Conservation (phyloP, 495 filamentous ascomycete genomes). For the Glarea lozoyensis region DNA sequence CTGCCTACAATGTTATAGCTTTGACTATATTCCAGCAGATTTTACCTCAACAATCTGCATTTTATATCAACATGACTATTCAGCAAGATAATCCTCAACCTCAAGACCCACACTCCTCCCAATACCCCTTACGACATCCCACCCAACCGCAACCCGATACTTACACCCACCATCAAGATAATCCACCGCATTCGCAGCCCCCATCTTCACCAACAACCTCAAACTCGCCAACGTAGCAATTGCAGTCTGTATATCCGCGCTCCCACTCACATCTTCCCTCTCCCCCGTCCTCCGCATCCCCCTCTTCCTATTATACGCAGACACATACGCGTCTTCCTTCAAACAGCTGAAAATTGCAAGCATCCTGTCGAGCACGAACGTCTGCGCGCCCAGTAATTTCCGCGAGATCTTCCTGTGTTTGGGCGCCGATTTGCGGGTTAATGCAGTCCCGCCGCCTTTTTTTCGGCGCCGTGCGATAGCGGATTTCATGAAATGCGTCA, state of each 20-base stretch:
- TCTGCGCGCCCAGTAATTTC: conserved; percentile 61
- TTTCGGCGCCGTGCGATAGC: conserved; percentile 39
- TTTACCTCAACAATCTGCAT: too few species aligned
- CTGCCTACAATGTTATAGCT: too few species aligned
- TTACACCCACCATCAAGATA: conserved; percentile 54
- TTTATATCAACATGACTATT: conserved; percentile 33
- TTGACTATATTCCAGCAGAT: too few species aligned
- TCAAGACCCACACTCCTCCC: conserved; percentile 64
- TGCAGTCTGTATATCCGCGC: conserved; percentile 58
- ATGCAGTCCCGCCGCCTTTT: conserved; percentile 27
- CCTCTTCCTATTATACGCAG: conserved; percentile 27
- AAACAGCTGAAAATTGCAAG: conserved; percentile 81
- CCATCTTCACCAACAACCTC: conserved; percentile 56
- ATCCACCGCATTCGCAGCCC: conserved; percentile 42
- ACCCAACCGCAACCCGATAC: conserved; percentile 68
- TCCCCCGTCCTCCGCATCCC: neutral
- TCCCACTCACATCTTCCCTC: conserved; percentile 28
- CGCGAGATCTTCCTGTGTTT: conserved; percentile 56
- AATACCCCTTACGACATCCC: conserved; percentile 58
- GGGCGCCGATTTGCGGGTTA: conserved; percentile 18
- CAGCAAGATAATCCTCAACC: conserved; percentile 61
- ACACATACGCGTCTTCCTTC: conserved; percentile 53
- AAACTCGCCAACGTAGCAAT: conserved; percentile 76
- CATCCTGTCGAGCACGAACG: conserved; percentile 81
- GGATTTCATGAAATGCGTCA: conserved; percentile 76